Base-by-base conservation (phyloP, 805 yeast genomes). In the Sungouiella blattae region DNA sequence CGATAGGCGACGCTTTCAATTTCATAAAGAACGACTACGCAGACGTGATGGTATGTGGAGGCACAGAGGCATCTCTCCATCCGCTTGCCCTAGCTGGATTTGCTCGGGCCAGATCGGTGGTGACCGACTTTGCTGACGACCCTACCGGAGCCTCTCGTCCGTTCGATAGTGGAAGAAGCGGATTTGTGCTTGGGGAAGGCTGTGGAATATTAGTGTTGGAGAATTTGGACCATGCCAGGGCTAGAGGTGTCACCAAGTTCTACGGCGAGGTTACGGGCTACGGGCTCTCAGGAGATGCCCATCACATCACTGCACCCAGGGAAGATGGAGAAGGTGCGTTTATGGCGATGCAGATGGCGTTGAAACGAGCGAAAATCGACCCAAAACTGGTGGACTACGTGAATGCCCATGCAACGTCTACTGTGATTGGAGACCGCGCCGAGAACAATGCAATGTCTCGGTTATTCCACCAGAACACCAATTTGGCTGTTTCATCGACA, bases 331-430 rank as follows among this genome's bases (percentile, higher is more conserved):
- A 74, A 21, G 98, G 98, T 9, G 98, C 97, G 0, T 68, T 56
- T 41, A 65, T 84, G 42, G 81, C 97, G 2, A 93, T 93, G 95
- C 60, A 69, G 31, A 73, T 75, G 72, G 95, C 98, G 0, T 43
- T 89, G 17, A 55, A 62, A 17, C 62, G 67, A 12, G 80, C 81
- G 1, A 67, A 67, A 0, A 39, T 81, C 2, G 53, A 55, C 1
- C 70, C 79, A 0, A 29, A 51, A 3, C 67, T 75, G 1, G 68
- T 91, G 13, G 87, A 75, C 30, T 93, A 88, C 52, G 70, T 93
- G 31, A 93, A 94, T 60, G 97, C 98, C 2, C 99, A 93, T 59
- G 98, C 99, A 0, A 93, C 99, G 0, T 86, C 96, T 0, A 93
- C 99, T 0, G 64, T 68, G 5, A 62, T 89, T 3, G 99, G 99